A percentile compares a stretch with the other conserved stretches of the same genome.
These are phyloP conservation scores for Lactarius hengduanensis DNA, from an alignment of 768 basidiomycete genomes.

Conservation along the genomic window DNA sequence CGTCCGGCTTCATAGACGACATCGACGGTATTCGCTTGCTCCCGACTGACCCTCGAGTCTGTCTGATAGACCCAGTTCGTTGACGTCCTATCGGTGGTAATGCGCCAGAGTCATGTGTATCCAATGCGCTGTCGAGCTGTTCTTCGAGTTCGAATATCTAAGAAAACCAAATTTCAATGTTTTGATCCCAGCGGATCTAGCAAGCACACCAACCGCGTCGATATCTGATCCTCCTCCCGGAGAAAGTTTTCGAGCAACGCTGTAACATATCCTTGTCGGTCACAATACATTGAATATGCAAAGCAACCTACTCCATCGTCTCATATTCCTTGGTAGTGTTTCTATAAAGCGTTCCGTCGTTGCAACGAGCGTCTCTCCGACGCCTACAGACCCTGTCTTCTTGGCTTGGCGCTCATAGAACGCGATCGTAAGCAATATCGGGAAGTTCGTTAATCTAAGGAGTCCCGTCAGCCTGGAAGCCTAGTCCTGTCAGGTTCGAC, in stretches of 20 bases:
- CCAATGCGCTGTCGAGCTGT: slow-evolving; percentile 58
- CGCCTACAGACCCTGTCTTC: slow-evolving; percentile 56
- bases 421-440: slow-evolving; percentile 75
- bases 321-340: slow-evolving; percentile 70
- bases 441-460: slow-evolving; percentile 74
- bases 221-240: slow-evolving; percentile 71
- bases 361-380: slow-evolving; percentile 70
- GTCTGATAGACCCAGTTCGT: slow-evolving; percentile 35
- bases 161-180: slow-evolving; percentile 9
- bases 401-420: slow-evolving; percentile 86
- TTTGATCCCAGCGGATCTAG: not conserved
- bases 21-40: slow-evolving; percentile 16
- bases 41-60: slow-evolving; percentile 14
- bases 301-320: slow-evolving; percentile 61
- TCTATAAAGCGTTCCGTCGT: slow-evolving; percentile 71
- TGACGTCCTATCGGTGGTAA: slow-evolving; percentile 34
- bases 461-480: slow-evolving; percentile 9
- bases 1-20: slow-evolving; percentile 18
- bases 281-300: slow-evolving; percentile 2
- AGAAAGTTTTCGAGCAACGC: slow-evolving; percentile 73
- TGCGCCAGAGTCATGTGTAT: slow-evolving; percentile 42
- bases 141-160: slow-evolving; percentile 83
- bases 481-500: not conserved
- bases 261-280: slow-evolving; percentile 34
- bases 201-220: slow-evolving; percentile 53